These are phyloP conservation scores for Paraphoma chrysanthemicola DNA, from an alignment of 2,329 filamentous ascomycete species.

Conservation along the genomic window DNA sequence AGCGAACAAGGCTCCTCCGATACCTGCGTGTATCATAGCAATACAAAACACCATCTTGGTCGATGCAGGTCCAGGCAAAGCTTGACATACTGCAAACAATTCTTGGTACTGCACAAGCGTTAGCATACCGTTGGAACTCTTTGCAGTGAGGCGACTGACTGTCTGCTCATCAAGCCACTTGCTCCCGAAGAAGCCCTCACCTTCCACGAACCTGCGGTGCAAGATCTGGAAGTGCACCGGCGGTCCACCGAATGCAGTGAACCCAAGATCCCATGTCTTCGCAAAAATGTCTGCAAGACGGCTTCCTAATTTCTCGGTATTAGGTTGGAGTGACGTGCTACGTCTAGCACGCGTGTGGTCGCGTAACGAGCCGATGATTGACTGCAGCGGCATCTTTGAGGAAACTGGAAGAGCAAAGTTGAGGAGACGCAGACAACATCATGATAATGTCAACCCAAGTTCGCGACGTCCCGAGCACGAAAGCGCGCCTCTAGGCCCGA, in stretches of 20 bases:
- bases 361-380: constrained; percentile 29
- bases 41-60: constrained; percentile 78
- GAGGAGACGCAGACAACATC: background rate
- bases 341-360: constrained; percentile 21
- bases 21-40: constrained; percentile 67
- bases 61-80: constrained; percentile 70
- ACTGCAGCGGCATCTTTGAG: constrained; percentile 22
- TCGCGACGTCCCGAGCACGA: background rate
- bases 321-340: constrained; percentile 22
- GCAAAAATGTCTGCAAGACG: constrained; percentile 36
- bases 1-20: constrained; percentile 63
- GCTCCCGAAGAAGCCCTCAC: constrained; percentile 54
- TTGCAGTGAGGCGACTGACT: constrained; percentile 47
- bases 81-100: constrained; percentile 73
- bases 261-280: constrained; percentile 65
- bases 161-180: constrained; percentile 74
- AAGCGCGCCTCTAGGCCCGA: background rate
- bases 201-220: constrained; percentile 66
- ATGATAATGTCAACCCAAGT: background rate
- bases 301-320: constrained; percentile 26
- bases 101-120: constrained; percentile 68
- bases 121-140: background rate
- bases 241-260: constrained; percentile 72
- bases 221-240: constrained; percentile 75
- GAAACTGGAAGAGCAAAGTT: background rate